Percentiles rank a stretch among this genome's conserved stretches.
Evolutionary conservation across 2,329 filamentous ascomycete species (phyloP).

Genomic region (Alternaria brassicicola): DNA sequence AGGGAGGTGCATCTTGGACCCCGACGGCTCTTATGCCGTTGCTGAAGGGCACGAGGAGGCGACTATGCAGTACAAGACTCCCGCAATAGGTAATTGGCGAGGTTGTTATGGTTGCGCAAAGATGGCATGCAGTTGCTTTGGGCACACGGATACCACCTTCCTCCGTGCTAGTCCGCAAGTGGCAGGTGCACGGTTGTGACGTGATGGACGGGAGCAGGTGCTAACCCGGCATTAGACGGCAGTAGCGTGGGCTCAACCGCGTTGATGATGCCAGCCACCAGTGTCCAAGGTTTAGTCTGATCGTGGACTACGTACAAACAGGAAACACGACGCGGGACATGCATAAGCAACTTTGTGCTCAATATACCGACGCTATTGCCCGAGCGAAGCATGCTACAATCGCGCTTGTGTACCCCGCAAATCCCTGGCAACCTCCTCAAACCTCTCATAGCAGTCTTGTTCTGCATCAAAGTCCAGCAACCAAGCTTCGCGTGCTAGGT

Average conservation of each 20-base stretch:
- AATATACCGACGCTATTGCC: background rate
- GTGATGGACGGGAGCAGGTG: slow-evolving; percentile 1
- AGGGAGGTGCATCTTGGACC: slow-evolving; percentile 8
- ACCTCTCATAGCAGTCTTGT: slow-evolving; percentile 41
- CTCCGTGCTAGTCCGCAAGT: slow-evolving; percentile 2
- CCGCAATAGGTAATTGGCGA: background rate
- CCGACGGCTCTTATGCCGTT: background rate
- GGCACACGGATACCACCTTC: background rate
- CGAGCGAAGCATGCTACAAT: slow-evolving; percentile 13
- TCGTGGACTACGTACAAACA: background rate
- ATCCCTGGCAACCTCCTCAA: slow-evolving; percentile 21
- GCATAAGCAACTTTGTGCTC: background rate
- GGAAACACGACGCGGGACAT: background rate
- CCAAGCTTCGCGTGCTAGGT: slow-evolving; percentile 39
- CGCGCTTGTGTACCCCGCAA: slow-evolving; percentile 17
- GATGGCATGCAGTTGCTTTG: background rate
- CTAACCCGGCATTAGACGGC: slow-evolving; percentile 7
- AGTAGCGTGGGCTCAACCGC: background rate
- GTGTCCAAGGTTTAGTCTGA: background rate
- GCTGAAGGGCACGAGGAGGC: background rate
- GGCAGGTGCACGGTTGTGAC: slow-evolving; percentile 13
- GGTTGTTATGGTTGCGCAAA: slow-evolving; percentile 4
- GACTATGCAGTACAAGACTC: background rate
- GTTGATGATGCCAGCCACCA: background rate
- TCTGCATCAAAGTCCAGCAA: slow-evolving; percentile 42